Conservation (phyloP, 2,329 filamentous ascomycete species). For the Exophiala viscosa region DNA sequence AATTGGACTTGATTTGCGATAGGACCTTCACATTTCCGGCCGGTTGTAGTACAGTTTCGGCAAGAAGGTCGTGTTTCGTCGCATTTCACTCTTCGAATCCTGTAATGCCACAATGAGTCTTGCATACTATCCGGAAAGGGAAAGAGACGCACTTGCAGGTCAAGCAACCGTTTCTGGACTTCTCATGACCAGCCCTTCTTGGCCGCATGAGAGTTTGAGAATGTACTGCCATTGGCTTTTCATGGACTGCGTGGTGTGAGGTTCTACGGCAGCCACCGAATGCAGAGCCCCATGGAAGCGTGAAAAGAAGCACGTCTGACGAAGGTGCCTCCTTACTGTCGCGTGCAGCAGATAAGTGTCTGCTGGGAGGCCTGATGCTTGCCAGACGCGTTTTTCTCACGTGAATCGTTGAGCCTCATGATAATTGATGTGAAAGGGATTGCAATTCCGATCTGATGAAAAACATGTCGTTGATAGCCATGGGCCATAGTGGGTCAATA, state of each 20-base stretch:
- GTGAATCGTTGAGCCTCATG: too few relatives aligned
- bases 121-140: not conserved
- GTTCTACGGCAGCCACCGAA: not conserved
- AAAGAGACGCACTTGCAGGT: slow-evolving; percentile 23
- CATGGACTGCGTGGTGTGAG: not conserved
- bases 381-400: too few relatives aligned
- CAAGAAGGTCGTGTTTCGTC: slow-evolving; percentile 30
- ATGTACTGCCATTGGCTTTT: slow-evolving; percentile 1
- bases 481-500: not conserved
- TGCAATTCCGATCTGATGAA: too few relatives aligned
- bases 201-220: slow-evolving; percentile 1
- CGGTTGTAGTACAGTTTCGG: slow-evolving; percentile 26
- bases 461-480: not conserved
- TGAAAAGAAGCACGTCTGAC: too few relatives aligned
- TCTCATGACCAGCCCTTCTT: slow-evolving; percentile 11
- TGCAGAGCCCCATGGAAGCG: not conserved
- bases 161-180: slow-evolving; percentile 24
- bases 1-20: slow-evolving; percentile 8
- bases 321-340: too few relatives aligned
- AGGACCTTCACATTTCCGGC: slow-evolving; percentile 29
- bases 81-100: slow-evolving; percentile 30
- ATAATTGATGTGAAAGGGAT: too few relatives aligned
- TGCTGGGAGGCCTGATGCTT: too few relatives aligned
- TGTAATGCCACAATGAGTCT: slow-evolving; percentile 4
- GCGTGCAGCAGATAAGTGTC: too few relatives aligned